Evolutionary conservation across 371 early-diverging fungal genomes (phyloP).

Genomic region (Lichtheimia hyalospora): DNA sequence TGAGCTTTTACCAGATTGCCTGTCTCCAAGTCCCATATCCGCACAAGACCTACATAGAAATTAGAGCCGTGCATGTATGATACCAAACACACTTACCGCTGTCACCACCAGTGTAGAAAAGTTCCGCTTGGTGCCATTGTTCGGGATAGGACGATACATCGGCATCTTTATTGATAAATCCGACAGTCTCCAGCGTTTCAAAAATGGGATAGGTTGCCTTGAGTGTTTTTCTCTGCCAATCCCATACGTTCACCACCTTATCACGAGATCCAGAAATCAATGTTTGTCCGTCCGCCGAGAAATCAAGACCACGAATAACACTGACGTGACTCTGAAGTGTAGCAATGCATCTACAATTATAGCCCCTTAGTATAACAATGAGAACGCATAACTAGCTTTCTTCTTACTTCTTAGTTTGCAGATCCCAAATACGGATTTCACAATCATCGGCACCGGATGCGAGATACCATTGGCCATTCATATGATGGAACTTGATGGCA

Average conservation of each 20-base stretch:
- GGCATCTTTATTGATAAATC: constrained; percentile 52
- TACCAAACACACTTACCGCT: constrained; percentile 39
- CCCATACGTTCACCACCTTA: constrained; percentile 93
- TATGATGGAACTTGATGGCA: constrained; percentile 80
- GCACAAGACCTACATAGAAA: constrained; percentile 50
- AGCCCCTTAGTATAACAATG: not conserved
- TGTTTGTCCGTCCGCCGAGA: constrained; percentile 69
- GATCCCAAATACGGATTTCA: constrained; percentile 88
- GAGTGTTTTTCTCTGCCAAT: constrained; percentile 65
- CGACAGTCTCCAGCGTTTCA: constrained; percentile 78
- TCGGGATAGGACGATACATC: constrained; percentile 33
- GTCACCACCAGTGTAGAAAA: constrained; percentile 88
- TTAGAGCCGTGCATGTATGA: not conserved
- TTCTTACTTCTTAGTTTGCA: constrained; percentile 42
- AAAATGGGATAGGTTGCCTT: constrained; percentile 86
- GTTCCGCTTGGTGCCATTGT: constrained; percentile 42
- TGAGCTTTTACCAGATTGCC: constrained; percentile 65
- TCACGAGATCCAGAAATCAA: constrained; percentile 94
- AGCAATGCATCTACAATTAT: constrained; percentile 57
- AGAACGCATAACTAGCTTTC: not conserved
- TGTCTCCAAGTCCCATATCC: constrained; percentile 70
- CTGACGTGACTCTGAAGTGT: constrained; percentile 86
- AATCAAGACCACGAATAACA: constrained; percentile 87
- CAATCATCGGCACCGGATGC: constrained; percentile 91
- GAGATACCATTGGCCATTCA: constrained; percentile 60